A percentile compares a stretch with the other conserved stretches of the same genome.
These are phyloP conservation scores for Kodamaea leandrae DNA, from an alignment of 805 yeast species.

Conservation along the genomic window DNA sequence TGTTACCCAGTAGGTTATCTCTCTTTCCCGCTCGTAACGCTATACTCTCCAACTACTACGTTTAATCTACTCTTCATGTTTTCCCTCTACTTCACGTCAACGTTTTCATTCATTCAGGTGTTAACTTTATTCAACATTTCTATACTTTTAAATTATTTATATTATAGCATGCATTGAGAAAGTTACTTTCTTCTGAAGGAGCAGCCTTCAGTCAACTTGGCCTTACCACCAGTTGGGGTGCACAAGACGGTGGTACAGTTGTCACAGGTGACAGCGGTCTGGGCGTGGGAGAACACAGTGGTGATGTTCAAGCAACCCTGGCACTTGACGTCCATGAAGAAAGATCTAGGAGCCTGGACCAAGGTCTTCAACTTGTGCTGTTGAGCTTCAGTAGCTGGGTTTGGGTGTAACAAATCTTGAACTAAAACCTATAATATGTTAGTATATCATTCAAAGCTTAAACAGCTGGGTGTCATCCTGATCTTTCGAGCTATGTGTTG, in stretches of 20 bases:
- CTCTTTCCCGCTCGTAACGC: too few relatives aligned
- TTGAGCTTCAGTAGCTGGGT: conserved; percentile 93
- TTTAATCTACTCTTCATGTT: background rate
- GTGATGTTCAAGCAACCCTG: conserved; percentile 99
- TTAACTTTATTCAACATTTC: conserved; percentile 11
- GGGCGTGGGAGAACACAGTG: conserved; percentile 99
- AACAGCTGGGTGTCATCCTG: too few relatives aligned
- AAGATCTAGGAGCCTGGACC: conserved; percentile 98
- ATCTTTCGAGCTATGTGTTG: too few relatives aligned
- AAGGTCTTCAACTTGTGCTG: conserved; percentile 96
- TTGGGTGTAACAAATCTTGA: conserved; percentile 98
- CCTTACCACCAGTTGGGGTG: conserved; percentile 99
- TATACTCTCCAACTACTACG: background rate
- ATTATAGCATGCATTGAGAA: conserved; percentile 9
- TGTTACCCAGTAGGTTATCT: too few relatives aligned
- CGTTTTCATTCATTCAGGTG: conserved; percentile 5
- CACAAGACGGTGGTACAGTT: conserved; percentile 97
- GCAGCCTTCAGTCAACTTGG: conserved; percentile 98
- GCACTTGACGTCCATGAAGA: conserved; percentile 99
- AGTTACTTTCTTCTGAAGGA: conserved; percentile 97
- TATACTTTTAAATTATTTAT: conserved; percentile 10
- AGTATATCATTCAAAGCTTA: conserved; percentile 9
- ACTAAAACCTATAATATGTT: conserved; percentile 74
- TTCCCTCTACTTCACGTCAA: background rate
- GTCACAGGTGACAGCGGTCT: conserved; percentile 99